Evolutionary conservation across 768 basidiomycete species (phyloP).

Genomic region (Auriscalpium microsporum): DNA sequence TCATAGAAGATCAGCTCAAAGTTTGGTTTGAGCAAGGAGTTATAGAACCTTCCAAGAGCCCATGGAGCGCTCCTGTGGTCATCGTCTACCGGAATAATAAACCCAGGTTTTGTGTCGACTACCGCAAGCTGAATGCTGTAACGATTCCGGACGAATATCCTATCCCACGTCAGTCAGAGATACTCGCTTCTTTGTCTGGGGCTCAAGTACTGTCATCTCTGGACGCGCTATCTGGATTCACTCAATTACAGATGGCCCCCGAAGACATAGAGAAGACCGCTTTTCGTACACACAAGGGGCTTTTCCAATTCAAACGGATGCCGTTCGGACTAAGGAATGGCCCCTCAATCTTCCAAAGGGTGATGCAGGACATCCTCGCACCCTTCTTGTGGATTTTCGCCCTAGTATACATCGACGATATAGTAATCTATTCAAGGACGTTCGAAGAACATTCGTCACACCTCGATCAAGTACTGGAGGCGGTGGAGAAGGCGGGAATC

Average conservation of each 20-base stretch:
- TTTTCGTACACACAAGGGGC: constrained; percentile 30
- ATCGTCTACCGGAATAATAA: constrained; percentile 32
- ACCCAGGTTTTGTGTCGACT: constrained; percentile 29
- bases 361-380: constrained; percentile 26
- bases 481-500: constrained; percentile 16
- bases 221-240: constrained; percentile 33
- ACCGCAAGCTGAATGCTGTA: constrained; percentile 20
- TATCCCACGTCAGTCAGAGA: constrained; percentile 14
- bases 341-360: constrained; percentile 31
- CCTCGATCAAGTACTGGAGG: constrained; percentile 22
- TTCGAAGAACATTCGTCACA: constrained; percentile 14
- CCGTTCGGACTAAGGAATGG: constrained; percentile 26
- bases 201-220: constrained; percentile 24
- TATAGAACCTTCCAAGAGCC: constrained; percentile 33
- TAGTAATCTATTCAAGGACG: constrained; percentile 6
- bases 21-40: constrained; percentile 24
- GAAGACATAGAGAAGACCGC: constrained; percentile 27
- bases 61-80: constrained; percentile 26
- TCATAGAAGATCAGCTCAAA: neutral
- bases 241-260: constrained; percentile 25
- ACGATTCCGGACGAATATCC: constrained; percentile 19
- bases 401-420: constrained; percentile 10
- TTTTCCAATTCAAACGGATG: constrained; percentile 34
- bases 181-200: constrained; percentile 18
- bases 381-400: constrained; percentile 7